These are phyloP conservation scores for Mycena chlorophos DNA, from an alignment of 768 basidiomycete species.

Conservation along the genomic window DNA sequence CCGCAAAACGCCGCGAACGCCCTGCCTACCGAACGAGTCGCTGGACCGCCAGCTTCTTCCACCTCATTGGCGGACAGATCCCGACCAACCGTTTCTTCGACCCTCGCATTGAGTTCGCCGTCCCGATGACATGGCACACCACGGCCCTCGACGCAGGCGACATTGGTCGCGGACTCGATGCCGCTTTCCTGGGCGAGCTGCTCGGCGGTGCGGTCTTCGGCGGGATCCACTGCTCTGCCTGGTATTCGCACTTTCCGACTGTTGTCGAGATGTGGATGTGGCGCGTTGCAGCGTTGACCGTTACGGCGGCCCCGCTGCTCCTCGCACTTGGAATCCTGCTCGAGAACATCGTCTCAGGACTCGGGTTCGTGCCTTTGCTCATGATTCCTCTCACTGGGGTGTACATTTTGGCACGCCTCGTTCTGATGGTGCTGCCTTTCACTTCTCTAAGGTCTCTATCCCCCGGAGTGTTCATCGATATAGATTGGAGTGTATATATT, in stretches of 20 bases:
- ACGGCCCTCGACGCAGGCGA: background rate
- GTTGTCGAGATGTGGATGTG: slow-evolving; percentile 21
- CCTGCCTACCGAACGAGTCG: no score
- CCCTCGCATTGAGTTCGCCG: background rate
- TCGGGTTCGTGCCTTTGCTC: background rate
- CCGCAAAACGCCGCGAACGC: background rate
- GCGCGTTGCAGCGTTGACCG: slow-evolving; percentile 19
- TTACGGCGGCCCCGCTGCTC: slow-evolving; percentile 12
- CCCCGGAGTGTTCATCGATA: slow-evolving; percentile 2
- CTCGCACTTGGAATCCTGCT: background rate
- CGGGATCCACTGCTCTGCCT: slow-evolving; percentile 28
- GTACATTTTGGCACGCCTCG: slow-evolving; percentile 18
- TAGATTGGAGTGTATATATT: slow-evolving; percentile 23
- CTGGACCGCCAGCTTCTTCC: background rate
- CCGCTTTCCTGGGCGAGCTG: background rate
- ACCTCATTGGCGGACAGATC: background rate
- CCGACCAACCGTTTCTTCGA: background rate
- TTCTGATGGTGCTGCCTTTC: slow-evolving; percentile 18
- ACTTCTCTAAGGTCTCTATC: slow-evolving; percentile 10
- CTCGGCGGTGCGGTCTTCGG: slow-evolving; percentile 25
- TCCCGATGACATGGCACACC: background rate
- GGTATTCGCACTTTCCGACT: slow-evolving; percentile 26
- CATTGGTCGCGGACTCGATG: background rate
- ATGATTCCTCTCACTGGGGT: background rate
- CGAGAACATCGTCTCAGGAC: no score